Conservation (phyloP, 108 stramenopile genomes). For the Skeletonema menzelii region DNA sequence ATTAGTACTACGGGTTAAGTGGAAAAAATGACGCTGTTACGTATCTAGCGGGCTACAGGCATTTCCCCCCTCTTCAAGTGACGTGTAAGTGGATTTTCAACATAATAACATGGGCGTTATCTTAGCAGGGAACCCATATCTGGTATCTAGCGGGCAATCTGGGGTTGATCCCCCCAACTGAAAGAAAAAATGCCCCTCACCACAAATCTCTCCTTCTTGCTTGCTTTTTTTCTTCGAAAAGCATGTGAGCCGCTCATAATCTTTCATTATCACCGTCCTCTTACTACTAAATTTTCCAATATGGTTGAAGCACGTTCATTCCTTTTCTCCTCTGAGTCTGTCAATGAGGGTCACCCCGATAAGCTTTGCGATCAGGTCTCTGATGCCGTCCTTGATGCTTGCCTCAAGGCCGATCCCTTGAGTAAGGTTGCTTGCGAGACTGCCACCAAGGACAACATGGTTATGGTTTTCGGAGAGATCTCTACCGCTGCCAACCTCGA, state of each 20-base stretch:
- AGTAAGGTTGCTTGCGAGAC: slow-evolving; percentile 98
- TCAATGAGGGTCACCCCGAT: slow-evolving; percentile 98
- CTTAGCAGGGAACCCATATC: background rate
- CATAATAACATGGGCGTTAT: too few relatives aligned
- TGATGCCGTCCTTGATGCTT: slow-evolving; percentile 97
- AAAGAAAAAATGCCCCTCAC: background rate
- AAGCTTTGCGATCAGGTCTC: slow-evolving; percentile 96
- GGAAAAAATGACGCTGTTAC: background rate
- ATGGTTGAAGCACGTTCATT: slow-evolving; percentile 80
- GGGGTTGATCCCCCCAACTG: background rate
- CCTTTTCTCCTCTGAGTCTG: slow-evolving; percentile 92
- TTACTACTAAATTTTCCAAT: slow-evolving; percentile 6
- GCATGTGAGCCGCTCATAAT: background rate
- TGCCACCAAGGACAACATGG: slow-evolving; percentile 99
- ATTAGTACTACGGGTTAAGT: background rate
- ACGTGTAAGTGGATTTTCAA: background rate
- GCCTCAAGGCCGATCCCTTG: slow-evolving; percentile 91
- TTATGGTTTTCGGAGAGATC: slow-evolving; percentile 99
- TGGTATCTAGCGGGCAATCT: background rate
- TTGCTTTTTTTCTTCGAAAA: background rate
- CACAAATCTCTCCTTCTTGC: background rate
- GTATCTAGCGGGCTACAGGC: background rate
- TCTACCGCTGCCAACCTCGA: slow-evolving; percentile 95
- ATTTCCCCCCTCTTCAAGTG: background rate
- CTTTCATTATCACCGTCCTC: background rate